Evolutionary conservation across 2,329 filamentous ascomycete genomes (phyloP).

Genomic region (Blastomyces parvus): DNA sequence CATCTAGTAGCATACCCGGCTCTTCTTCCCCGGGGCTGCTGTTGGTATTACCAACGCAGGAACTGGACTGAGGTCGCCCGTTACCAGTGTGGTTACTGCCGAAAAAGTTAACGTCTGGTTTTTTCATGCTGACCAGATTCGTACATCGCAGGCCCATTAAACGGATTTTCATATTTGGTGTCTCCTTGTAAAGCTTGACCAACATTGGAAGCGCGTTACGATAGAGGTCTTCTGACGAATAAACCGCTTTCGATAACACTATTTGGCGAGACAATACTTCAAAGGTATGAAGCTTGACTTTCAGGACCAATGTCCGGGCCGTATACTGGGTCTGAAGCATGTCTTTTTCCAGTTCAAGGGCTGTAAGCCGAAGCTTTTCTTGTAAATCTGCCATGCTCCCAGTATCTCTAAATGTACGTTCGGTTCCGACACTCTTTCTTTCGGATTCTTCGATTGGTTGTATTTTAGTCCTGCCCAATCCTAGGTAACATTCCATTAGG

Average conservation of each 20-base stretch:
- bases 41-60: background rate
- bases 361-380: conserved; percentile 68
- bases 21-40: background rate
- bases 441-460: conserved; percentile 84
- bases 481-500: conserved; percentile 71
- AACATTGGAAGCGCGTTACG: conserved; percentile 73
- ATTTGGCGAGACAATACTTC: conserved; percentile 81
- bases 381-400: conserved; percentile 57
- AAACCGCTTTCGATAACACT: conserved; percentile 62
- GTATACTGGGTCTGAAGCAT: conserved; percentile 70
- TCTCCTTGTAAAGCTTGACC: conserved; percentile 71
- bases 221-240: conserved; percentile 71
- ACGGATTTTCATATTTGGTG: conserved; percentile 66
- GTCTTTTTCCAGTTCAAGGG: conserved; percentile 80
- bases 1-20: background rate
- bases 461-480: conserved; percentile 73
- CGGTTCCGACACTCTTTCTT: conserved; percentile 86
- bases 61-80: conserved; percentile 2
- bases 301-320: conserved; percentile 81
- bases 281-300: conserved; percentile 89
- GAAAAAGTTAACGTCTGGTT: conserved; percentile 72
- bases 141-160: conserved; percentile 86
- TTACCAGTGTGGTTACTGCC: conserved; percentile 33
- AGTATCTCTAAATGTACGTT: conserved; percentile 81
- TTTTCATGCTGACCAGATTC: conserved; percentile 76